Percentiles rank a stretch among this genome's conserved stretches.
phyloP scores from a whole-genome alignment of 2,329 filamentous ascomycete species.

The Emmonsiellopsis sp. region DNA sequence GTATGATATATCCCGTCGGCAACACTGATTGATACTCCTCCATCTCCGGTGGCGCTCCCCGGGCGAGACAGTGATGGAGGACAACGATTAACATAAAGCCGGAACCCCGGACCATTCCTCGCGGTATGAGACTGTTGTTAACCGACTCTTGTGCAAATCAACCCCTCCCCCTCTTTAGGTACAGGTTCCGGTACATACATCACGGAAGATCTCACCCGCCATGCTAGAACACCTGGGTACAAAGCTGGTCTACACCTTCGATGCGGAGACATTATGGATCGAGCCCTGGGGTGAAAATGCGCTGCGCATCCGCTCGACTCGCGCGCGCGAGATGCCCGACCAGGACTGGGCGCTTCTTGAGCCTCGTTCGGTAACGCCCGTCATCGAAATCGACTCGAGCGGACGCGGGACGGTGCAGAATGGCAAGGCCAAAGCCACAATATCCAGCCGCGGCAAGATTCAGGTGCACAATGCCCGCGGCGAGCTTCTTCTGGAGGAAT shows the following conservation, averaged over 20 bases:
- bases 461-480: slow-evolving; percentile 29
- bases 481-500: slow-evolving; percentile 38
- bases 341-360: slow-evolving; percentile 13
- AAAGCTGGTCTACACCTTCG: slow-evolving; percentile 13
- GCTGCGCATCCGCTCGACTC: slow-evolving; percentile 15
- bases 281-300: slow-evolving; percentile 17
- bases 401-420: slow-evolving; percentile 24
- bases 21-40: too few species aligned
- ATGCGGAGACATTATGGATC: slow-evolving; percentile 14
- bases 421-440: slow-evolving; percentile 32
- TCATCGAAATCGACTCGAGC: not conserved
- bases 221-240: too few species aligned
- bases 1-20: too few species aligned
- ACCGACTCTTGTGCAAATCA: too few species aligned
- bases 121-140: too few species aligned
- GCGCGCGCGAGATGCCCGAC: slow-evolving; percentile 9
- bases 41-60: too few species aligned
- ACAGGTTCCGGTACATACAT: too few species aligned
- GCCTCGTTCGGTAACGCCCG: not conserved
- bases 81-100: too few species aligned
- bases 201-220: too few species aligned
- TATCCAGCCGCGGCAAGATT: slow-evolving; percentile 38
- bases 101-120: too few species aligned
- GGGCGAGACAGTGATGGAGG: too few species aligned
- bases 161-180: too few species aligned